Conservation (phyloP, 768 basidiomycete genomes). For the Suillus fuscotomentosus region DNA sequence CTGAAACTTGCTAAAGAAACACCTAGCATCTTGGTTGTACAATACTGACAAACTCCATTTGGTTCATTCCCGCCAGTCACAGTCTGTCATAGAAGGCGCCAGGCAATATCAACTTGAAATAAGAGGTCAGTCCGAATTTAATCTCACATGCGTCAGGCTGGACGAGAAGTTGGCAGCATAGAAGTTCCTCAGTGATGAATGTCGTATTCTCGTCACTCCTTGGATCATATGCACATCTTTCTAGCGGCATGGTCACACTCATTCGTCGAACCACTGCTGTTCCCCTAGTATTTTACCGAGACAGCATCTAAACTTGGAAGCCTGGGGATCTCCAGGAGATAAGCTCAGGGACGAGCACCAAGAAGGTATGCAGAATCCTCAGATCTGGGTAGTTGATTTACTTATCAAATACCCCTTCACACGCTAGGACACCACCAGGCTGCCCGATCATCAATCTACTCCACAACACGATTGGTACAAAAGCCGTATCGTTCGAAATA, state of each 20-base stretch:
- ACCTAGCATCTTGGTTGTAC: not conserved
- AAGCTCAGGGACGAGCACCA: not conserved
- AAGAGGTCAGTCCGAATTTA: not conserved
- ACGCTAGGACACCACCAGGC: not conserved
- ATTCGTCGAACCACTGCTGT: not conserved
- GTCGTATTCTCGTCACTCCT: not conserved
- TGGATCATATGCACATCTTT: not conserved
- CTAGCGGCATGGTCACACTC: not conserved
- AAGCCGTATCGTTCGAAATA: not conserved
- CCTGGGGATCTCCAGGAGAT: conserved; percentile 4
- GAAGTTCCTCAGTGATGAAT: not conserved
- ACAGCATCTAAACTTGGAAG: not conserved
- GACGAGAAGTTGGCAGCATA: not conserved
- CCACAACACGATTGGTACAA: not conserved
- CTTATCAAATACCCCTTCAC: not conserved
- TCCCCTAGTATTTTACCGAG: not conserved
- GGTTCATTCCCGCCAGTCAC: not conserved
- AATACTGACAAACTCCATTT: not conserved
- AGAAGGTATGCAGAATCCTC: not conserved
- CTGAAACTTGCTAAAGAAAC: not conserved
- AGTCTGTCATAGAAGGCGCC: not conserved
- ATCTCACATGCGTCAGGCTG: not conserved
- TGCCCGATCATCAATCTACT: conserved; percentile 4
- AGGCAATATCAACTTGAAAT: not conserved
- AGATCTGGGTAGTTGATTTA: not conserved